phyloP scores from a whole-genome alignment of 164 flowering plant species.

The Vitis rotundifolia region DNA sequence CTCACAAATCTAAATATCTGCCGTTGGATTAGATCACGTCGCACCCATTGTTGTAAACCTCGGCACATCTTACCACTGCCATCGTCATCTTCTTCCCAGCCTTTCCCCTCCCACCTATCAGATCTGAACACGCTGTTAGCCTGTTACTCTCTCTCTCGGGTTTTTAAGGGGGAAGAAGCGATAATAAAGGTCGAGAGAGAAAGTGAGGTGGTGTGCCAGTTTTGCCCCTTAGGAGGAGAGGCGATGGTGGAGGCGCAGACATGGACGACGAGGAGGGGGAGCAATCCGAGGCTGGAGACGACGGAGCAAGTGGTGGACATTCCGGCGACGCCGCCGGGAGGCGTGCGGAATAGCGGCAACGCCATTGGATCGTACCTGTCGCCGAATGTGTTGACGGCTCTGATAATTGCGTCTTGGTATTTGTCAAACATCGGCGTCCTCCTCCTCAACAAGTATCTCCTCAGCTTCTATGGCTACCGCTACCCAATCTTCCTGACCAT shows the following conservation, averaged over 20 bases:
- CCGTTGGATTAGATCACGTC: constrained; percentile 44
- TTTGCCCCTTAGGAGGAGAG: neutral
- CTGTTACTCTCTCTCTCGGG: constrained; percentile 14
- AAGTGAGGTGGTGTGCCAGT: neutral
- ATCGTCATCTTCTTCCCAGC: neutral
- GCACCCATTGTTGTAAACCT: too few relatives aligned
- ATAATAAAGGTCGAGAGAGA: constrained; percentile 2
- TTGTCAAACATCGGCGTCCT: constrained; percentile 89
- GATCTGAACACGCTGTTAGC: constrained; percentile 12
- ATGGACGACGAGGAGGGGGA: constrained; percentile 67
- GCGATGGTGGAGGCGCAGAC: constrained; percentile 68
- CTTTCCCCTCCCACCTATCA: constrained; percentile 3
- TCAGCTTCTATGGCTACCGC: constrained; percentile 75
- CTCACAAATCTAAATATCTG: constrained; percentile 37
- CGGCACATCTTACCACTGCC: neutral
- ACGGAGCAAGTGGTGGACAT: constrained; percentile 63
- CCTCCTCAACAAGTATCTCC: constrained; percentile 84
- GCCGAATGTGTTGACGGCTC: constrained; percentile 47
- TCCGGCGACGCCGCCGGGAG: constrained; percentile 73
- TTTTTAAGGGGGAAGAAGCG: too few relatives aligned
- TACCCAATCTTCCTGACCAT: constrained; percentile 93
- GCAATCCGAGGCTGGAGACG: constrained; percentile 62
- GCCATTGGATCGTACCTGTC: constrained; percentile 24
- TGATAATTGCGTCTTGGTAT: constrained; percentile 77
- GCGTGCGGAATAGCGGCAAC: constrained; percentile 40